Percentiles rank a stretch among this genome's conserved stretches.
Conservation (phyloP, 768 basidiomycete genomes). For the Boletus sp. region DNA sequence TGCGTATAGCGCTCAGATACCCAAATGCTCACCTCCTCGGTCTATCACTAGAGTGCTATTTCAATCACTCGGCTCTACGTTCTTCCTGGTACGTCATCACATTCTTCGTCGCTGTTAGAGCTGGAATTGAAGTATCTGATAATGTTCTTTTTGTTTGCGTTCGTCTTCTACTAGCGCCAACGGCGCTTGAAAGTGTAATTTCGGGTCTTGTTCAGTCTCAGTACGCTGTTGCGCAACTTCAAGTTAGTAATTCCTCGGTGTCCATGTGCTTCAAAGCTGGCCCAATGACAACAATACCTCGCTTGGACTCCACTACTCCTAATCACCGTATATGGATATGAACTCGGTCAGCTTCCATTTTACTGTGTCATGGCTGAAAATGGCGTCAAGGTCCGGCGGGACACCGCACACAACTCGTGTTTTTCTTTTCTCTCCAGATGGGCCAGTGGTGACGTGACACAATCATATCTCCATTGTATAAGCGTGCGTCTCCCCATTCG, state of each 20-base stretch:
- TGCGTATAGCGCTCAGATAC: not conserved
- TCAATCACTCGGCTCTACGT: not conserved
- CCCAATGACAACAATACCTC: not conserved
- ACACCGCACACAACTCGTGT: not conserved
- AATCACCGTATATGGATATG: not conserved
- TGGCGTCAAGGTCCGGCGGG: not conserved
- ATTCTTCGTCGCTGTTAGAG: constrained; percentile 1
- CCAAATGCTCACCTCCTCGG: not conserved
- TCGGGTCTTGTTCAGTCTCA: not conserved
- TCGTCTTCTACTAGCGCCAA: not conserved
- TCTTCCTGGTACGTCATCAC: not conserved
- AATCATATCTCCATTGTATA: not conserved
- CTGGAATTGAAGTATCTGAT: not conserved
- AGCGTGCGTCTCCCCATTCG: not conserved
- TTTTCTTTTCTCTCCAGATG: not conserved
- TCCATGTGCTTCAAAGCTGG: not conserved
- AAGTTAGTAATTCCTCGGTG: not conserved
- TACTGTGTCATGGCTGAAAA: not conserved
- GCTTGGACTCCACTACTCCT: not conserved
- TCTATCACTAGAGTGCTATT: not conserved
- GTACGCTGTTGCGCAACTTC: not conserved
- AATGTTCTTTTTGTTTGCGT: not conserved
- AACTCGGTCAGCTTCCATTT: not conserved
- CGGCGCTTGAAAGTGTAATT: not conserved
- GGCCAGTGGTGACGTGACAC: not conserved